Evolutionary conservation across 495 filamentous ascomycete species (phyloP), one percentile per base, ranked within the genome.

Genomic region (Letharia lupina): DNA sequence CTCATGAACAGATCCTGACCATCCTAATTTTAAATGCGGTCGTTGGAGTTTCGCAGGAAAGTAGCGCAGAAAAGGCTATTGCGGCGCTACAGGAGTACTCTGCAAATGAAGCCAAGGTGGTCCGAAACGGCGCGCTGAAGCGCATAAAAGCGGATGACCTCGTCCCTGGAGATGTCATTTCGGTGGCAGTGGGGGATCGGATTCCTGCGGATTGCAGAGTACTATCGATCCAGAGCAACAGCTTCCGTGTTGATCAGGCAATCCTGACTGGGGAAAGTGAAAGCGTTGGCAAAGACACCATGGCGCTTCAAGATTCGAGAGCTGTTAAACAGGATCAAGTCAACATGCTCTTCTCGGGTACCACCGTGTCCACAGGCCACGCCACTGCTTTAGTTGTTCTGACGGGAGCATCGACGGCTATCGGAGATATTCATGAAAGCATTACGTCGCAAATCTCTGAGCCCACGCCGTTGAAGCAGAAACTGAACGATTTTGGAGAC

Each of bases 271-370:
- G 95, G 69, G 95, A 99, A 76, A 97, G 93, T 75, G 93, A 99
- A 75, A 98, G 94, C 75, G 95, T 98, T 50, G 83, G 86, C 69
- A 99, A 99, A 77, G 90, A 93, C 70, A 83, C 81, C 62, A 72
- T 68, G 16, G 80, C 81, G 10, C 79, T 98, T 65, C 80, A 84
- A 66, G 95, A 97, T 75, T 76, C 82, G 33, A 84, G 89, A 75
- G 93, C 94, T 35, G 95, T 99, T 62, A 93, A 96, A 78, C 95
- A 99, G 78, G 95, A 99, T 74, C 93, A 97, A 78, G 79, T 87
- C 77, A 99, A 98, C 76, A 96, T 96, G 85, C 83, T 99, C 28
- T 99, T 99, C 78, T 99, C 95, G 28, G 95, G 95, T 68, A 99
- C 95, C 12, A 98, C 95, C 0, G 91, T 99, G 7, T 92, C 96